These are phyloP conservation scores for Aspergillus indologenus DNA, from an alignment of 495 filamentous ascomycete genomes.

Conservation along the genomic window DNA sequence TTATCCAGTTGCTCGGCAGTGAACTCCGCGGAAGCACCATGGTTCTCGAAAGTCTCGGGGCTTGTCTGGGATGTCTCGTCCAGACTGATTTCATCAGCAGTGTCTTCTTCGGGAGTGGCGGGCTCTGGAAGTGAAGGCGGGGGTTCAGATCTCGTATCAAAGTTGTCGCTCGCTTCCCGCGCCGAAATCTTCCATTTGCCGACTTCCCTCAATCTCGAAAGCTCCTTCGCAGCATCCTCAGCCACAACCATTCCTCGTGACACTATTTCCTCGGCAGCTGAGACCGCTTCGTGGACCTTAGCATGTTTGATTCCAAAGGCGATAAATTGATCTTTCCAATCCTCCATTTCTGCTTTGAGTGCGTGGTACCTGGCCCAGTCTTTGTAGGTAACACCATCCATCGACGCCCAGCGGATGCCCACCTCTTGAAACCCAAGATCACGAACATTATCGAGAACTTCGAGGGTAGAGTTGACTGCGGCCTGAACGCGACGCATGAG, in stretches of 20 bases:
- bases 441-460: constrained; percentile 77
- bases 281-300: constrained; percentile 65
- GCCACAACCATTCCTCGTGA: constrained; percentile 76
- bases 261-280: constrained; percentile 66
- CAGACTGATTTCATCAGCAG: constrained; percentile 19
- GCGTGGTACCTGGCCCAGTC: constrained; percentile 92
- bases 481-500: constrained; percentile 64
- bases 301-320: constrained; percentile 67
- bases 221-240: constrained; percentile 75
- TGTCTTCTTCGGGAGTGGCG: constrained; percentile 15
- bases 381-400: constrained; percentile 91
- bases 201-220: constrained; percentile 79
- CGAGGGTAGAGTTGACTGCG: constrained; percentile 76
- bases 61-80: constrained; percentile 14
- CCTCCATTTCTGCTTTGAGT: constrained; percentile 76
- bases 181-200: constrained; percentile 81
- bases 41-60: background rate
- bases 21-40: constrained; percentile 6
- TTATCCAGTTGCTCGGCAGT: background rate
- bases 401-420: constrained; percentile 97
- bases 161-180: constrained; percentile 72
- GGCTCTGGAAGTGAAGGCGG: constrained; percentile 43
- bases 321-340: constrained; percentile 80
- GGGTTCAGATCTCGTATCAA: constrained; percentile 54
- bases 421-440: constrained; percentile 92